Percentiles rank a stretch among this genome's conserved stretches.
Evolutionary conservation across 2,329 filamentous ascomycete genomes (phyloP).

Genomic region (Exophiala aquamarina): DNA sequence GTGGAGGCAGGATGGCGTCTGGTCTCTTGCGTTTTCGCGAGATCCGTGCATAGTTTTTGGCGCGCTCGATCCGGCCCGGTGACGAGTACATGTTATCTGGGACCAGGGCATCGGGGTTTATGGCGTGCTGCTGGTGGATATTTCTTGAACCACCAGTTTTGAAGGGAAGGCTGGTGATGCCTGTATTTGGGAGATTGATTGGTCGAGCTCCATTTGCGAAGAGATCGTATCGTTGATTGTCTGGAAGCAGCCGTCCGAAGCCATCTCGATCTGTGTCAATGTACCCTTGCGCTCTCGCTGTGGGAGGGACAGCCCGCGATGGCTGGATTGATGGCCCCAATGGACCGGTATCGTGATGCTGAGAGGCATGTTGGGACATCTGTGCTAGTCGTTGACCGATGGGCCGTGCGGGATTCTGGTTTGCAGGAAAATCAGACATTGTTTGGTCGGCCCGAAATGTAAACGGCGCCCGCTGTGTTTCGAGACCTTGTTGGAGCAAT

Average conservation of each 20-base stretch:
- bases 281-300: neutral
- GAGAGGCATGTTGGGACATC: neutral
- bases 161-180: constrained; percentile 7
- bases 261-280: constrained; percentile 2
- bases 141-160: neutral
- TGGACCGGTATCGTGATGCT: constrained; percentile 2
- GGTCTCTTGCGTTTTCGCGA: constrained; percentile 24
- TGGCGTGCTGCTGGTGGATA: neutral
- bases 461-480: neutral
- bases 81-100: constrained; percentile 19
- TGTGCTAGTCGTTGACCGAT: neutral
- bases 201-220: neutral
- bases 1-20: constrained; percentile 21
- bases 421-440: neutral
- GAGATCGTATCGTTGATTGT: neutral
- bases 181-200: neutral
- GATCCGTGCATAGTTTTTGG: constrained; percentile 13
- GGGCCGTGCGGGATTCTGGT: neutral
- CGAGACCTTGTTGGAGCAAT: neutral
- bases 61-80: constrained; percentile 20
- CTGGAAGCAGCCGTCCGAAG: neutral
- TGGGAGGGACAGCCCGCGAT: neutral
- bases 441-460: neutral
- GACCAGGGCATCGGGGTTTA: constrained; percentile 12
- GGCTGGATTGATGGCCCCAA: neutral